Conservation (phyloP, 2,329 filamentous ascomycete species). For the Rutstroemia sp. region DNA sequence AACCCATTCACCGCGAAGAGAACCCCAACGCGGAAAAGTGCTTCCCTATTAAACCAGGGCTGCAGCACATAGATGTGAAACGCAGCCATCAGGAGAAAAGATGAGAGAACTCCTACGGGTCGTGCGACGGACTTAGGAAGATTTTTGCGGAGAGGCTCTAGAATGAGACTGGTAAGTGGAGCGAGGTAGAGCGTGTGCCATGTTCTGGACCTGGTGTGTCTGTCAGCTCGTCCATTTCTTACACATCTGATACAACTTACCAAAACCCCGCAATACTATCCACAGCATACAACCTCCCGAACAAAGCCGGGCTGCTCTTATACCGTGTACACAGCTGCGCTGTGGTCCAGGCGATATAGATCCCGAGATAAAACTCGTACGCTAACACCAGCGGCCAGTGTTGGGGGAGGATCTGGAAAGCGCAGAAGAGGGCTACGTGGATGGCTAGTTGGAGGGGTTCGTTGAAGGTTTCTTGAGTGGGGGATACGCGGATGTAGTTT, state of each 20-base stretch:
- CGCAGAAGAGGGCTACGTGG: constrained; percentile 29
- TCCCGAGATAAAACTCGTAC: constrained; percentile 32
- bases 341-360: constrained; percentile 35
- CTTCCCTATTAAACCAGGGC: constrained; percentile 30
- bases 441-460: constrained; percentile 31
- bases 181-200: constrained; percentile 37
- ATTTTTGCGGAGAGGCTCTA: constrained; percentile 29
- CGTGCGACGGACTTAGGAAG: constrained; percentile 29
- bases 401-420: constrained; percentile 33
- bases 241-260: constrained; percentile 24
- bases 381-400: constrained; percentile 30
- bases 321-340: constrained; percentile 33
- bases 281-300: constrained; percentile 33
- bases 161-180: constrained; percentile 34
- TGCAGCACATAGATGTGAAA: constrained; percentile 34
- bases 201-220: constrained; percentile 29
- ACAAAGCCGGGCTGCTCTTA: constrained; percentile 32
- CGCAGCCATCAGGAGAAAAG: constrained; percentile 33
- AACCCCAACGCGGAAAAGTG: constrained; percentile 28
- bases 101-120: constrained; percentile 31
- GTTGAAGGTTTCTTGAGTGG: constrained; percentile 29
- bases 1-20: constrained; percentile 36
- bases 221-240: background rate
- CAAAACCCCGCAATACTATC: constrained; percentile 33
- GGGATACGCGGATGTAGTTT: constrained; percentile 31